These are phyloP conservation scores for Nymphaea thermarum DNA, from an alignment of 164 flowering plant species.

Conservation along the genomic window DNA sequence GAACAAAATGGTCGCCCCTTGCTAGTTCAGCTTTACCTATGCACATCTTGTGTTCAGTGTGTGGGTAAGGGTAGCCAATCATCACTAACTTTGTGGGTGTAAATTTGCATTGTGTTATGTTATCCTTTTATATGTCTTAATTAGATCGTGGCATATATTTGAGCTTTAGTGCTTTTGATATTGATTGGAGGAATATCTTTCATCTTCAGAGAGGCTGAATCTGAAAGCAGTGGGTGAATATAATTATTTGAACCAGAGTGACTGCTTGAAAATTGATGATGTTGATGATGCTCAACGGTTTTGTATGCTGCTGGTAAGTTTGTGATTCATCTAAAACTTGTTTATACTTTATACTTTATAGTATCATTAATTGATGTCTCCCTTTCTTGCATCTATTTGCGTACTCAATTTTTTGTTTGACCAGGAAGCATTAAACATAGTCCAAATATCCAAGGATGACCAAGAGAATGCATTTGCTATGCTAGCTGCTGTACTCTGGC, in stretches of 20 bases:
- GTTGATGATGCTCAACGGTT: constrained; percentile 67
- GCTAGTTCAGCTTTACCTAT: too few species aligned
- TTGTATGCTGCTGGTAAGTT: constrained; percentile 54
- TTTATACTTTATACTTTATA: too few species aligned
- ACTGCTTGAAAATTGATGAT: constrained; percentile 53
- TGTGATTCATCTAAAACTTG: not conserved
- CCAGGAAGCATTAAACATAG: constrained; percentile 66
- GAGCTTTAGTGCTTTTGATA: not conserved
- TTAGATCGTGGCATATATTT: too few species aligned
- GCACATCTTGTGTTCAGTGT: too few species aligned
- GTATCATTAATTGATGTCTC: too few species aligned
- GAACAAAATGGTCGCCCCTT: too few species aligned
- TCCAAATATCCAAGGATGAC: constrained; percentile 54
- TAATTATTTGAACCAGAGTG: constrained; percentile 71
- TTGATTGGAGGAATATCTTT: not conserved
- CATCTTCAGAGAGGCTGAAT: constrained; percentile 51
- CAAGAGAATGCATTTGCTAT: constrained; percentile 61
- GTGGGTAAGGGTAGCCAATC: too few species aligned
- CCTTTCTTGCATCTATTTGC: too few species aligned
- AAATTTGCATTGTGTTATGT: too few species aligned
- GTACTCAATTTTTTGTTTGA: not conserved
- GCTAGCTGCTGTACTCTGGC: constrained; percentile 87
- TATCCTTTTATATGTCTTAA: too few species aligned
- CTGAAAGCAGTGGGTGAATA: constrained; percentile 56
- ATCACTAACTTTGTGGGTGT: too few species aligned